phyloP scores from a whole-genome alignment of 1,284 basidiomycete genomes.

The Acaromyces ingoldii region DNA sequence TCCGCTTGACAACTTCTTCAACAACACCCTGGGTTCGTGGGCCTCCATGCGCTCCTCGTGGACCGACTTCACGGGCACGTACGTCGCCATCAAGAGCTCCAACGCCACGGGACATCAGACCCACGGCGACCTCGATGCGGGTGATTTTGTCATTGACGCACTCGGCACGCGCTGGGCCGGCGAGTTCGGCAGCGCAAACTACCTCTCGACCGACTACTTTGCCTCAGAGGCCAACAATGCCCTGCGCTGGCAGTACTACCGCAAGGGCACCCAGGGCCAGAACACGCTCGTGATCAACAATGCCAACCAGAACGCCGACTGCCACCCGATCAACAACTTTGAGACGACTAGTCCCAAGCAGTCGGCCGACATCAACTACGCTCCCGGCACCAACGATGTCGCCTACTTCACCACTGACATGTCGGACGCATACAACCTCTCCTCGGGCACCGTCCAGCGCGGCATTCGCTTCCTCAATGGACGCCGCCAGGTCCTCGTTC shows the following conservation, averaged over 20 bases:
- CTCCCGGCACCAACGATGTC: slow-evolving; percentile 65
- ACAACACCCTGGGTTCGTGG: slow-evolving; percentile 66
- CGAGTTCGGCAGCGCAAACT: slow-evolving; percentile 85
- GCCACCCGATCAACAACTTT: slow-evolving; percentile 61
- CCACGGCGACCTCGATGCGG: slow-evolving; percentile 86
- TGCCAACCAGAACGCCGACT: slow-evolving; percentile 74
- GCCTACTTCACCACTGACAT: slow-evolving; percentile 80
- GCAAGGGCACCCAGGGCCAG: slow-evolving; percentile 93
- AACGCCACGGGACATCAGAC: slow-evolving; percentile 68
- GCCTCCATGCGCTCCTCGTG: slow-evolving; percentile 82
- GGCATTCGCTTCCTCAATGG: slow-evolving; percentile 82
- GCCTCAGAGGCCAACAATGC: slow-evolving; percentile 29
- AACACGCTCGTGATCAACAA: slow-evolving; percentile 80
- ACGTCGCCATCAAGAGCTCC: slow-evolving; percentile 82
- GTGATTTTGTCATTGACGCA: slow-evolving; percentile 92
- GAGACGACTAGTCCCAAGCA: slow-evolving; percentile 66
- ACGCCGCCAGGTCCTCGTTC: slow-evolving; percentile 75
- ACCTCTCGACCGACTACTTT: slow-evolving; percentile 57
- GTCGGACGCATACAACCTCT: slow-evolving; percentile 69
- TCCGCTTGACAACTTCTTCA: slow-evolving; percentile 75
- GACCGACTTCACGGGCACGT: slow-evolving; percentile 79
- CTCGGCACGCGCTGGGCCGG: slow-evolving; percentile 92
- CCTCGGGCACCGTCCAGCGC: slow-evolving; percentile 67
- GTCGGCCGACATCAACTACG: slow-evolving; percentile 63
- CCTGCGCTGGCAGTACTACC: slow-evolving; percentile 59